Evolutionary conservation across 1,139 yeast species (phyloP), one percentile per base, ranked within the genome.

Genomic region (Pichia sp.): DNA sequence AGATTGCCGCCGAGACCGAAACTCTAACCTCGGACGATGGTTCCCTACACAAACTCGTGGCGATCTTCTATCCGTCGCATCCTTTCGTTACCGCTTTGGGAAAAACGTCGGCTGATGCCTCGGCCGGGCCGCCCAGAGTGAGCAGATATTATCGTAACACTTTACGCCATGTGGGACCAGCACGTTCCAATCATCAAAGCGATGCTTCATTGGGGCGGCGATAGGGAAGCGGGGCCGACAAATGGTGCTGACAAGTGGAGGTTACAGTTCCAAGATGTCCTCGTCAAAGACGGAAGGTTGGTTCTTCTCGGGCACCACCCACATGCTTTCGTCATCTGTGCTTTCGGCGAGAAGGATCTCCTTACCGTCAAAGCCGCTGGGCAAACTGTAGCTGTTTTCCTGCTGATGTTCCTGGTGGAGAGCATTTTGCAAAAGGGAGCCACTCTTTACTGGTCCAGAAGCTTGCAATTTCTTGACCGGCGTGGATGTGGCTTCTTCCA

Each of bases 261-360:
- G 26, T 23, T 23, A 23, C 26, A 23, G 26, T 23, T 43, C 45
- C 19, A 26, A n/a, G 26, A 43, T n/a, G 15, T 47, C 32, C 13
- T 47, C 51, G 6, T 40, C 32, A 8, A 15, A 42, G 16, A 31
- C 41, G 19, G 38, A 7, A 11, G 13, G 19, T 13, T 38, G 15
- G n/a, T 11, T 32, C 16, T 19, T n/a, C 26, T 34, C 38, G n/a
- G 52, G 52, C 4, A 32, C 4, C 10, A 41, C 15, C 53, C 53
- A 55, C 48, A 55, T 23, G 4, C 36, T n/a, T 13, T 49, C 53
- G 38, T 55, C 57, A 30, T 52, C 55, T 1, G 57, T 55, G 38
- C 47, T 50, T 34, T 55, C 57, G 2, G 55, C 57, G 6, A 55
- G 23, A 4, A 52, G 23, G 11, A 52, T 38, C 2, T 31, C 54